Percentiles rank a stretch among this genome's conserved stretches.
Evolutionary conservation across 345 rosid species (phyloP).

Genomic region (Populus tremula): DNA sequence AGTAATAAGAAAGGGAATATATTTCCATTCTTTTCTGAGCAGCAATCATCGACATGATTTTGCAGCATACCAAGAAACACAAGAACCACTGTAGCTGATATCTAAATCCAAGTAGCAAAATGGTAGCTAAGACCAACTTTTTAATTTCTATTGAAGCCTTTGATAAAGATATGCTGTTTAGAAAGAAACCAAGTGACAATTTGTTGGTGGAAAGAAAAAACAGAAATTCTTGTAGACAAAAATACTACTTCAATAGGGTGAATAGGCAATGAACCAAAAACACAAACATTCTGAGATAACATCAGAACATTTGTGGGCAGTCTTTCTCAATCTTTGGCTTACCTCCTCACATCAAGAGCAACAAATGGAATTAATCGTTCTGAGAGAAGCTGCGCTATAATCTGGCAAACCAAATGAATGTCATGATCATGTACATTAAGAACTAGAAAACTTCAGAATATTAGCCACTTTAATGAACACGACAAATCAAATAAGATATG

Average conservation of each 20-base stretch:
- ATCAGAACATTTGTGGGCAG: background rate
- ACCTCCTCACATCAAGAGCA: slow-evolving; percentile 97
- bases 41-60: background rate
- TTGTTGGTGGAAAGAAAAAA: background rate
- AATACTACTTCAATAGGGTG: background rate
- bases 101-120: background rate
- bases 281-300: background rate
- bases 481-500: slow-evolving; percentile 6
- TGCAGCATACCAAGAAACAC: background rate
- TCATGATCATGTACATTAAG: slow-evolving; percentile 4
- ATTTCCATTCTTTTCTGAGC: background rate
- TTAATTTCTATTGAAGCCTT: background rate
- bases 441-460: background rate
- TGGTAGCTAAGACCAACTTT: background rate
- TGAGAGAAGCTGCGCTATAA: slow-evolving; percentile 97
- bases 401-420: slow-evolving; percentile 47
- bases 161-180: background rate
- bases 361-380: slow-evolving; percentile 95
- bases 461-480: background rate
- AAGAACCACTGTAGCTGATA: background rate
- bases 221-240: background rate
- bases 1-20: background rate
- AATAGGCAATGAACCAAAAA: background rate
- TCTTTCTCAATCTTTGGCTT: slow-evolving; percentile 13
- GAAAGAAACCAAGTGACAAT: background rate